phyloP scores from a whole-genome alignment of 352 stramenopile species.

The Phytophthora macrochlamydospora region DNA sequence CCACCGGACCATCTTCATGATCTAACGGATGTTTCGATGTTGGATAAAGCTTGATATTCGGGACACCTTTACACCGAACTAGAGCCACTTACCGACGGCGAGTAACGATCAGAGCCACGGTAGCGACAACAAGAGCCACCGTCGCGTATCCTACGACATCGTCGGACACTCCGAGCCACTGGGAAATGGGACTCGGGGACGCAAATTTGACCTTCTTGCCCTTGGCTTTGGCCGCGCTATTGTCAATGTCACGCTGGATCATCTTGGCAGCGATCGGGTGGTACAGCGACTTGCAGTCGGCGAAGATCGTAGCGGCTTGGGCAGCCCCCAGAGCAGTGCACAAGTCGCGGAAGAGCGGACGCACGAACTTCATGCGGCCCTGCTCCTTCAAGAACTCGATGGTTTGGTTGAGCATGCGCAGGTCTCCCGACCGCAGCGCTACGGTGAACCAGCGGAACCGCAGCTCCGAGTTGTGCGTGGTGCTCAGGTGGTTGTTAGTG shows the following conservation, averaged over 20 bases:
- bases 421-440: conserved; percentile 45
- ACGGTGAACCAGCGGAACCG: conserved; percentile 73
- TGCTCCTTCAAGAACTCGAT: conserved; percentile 59
- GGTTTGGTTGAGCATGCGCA: conserved; percentile 40
- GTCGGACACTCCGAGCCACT: conserved; percentile 39
- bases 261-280: conserved; percentile 74
- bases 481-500: conserved; percentile 42
- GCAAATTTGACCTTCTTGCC: conserved; percentile 38
- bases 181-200: conserved; percentile 29
- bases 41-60: no score
- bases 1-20: no score
- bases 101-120: conserved; percentile 23
- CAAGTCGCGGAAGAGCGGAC: conserved; percentile 64
- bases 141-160: conserved; percentile 23
- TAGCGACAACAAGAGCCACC: conserved; percentile 19
- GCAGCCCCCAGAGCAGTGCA: conserved; percentile 31
- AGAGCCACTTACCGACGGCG: conserved; percentile 21
- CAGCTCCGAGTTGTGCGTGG: conserved; percentile 62
- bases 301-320: conserved; percentile 30
- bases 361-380: conserved; percentile 74
- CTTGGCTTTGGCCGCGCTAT: conserved; percentile 40
- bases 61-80: no score
- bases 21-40: no score
- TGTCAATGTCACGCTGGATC: conserved; percentile 62
- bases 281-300: conserved; percentile 56